phyloP scores from a whole-genome alignment of 176 grass and related monocot genomes.

The Aegilops longissima region DNA sequence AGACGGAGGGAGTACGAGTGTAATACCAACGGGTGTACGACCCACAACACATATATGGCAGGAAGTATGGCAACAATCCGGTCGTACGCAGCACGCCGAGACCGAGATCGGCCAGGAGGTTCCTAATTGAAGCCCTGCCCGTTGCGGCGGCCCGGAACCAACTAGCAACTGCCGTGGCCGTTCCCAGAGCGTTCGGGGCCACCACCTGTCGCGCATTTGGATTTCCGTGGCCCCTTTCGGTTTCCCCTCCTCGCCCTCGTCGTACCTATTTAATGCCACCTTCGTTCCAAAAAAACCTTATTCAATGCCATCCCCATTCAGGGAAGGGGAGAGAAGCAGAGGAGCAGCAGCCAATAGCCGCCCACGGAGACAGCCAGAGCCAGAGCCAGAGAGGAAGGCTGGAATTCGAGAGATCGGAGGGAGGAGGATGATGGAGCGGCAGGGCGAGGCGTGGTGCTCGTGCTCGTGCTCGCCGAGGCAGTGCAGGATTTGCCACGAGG shows the following conservation, averaged over 20 bases:
- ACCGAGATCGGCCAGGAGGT: neutral
- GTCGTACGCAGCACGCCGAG: neutral
- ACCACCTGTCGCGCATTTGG: neutral
- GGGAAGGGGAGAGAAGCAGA: neutral
- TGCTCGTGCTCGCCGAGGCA: neutral
- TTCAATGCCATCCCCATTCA: neutral
- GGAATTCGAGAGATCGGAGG: neutral
- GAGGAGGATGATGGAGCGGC: neutral
- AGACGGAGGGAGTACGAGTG: too few relatives aligned
- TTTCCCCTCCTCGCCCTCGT: neutral
- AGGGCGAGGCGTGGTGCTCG: neutral
- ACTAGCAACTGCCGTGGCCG: slow-evolving; percentile 3
- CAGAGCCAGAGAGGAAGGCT: neutral
- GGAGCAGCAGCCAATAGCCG: neutral
- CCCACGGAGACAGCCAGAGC: neutral
- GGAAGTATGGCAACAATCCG: neutral
- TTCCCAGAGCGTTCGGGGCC: neutral
- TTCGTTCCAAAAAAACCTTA: neutral
- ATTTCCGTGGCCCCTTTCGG: neutral
- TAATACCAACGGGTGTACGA: too few relatives aligned
- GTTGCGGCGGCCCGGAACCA: neutral
- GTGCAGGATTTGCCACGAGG: slow-evolving; percentile 17
- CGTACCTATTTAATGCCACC: neutral
- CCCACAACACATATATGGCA: neutral
- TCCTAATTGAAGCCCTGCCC: neutral